Conservation (phyloP, 768 basidiomycete species). For the Scleroderma citrinum region DNA sequence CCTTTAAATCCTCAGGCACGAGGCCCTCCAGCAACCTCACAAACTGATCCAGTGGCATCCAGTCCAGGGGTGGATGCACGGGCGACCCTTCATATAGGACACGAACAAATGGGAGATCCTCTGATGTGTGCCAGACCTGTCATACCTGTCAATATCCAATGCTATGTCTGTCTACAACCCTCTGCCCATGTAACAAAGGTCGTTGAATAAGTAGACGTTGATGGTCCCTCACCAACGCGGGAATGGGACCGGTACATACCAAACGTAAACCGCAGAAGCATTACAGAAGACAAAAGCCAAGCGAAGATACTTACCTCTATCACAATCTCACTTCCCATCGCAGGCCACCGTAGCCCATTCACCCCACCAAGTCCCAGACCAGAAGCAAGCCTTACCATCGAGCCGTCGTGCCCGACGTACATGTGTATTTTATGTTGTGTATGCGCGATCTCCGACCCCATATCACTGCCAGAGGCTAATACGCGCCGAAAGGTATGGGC, state of each 20-base stretch:
- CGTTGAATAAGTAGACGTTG: too few species aligned
- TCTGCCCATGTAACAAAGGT: too few species aligned
- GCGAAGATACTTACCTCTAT: conserved; percentile 33
- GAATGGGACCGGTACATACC: too few species aligned
- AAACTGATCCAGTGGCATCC: conserved; percentile 33
- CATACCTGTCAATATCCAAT: neutral
- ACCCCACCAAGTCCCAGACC: conserved; percentile 35
- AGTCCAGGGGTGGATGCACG: conserved; percentile 27
- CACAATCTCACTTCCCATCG: conserved; percentile 41
- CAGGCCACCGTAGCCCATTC: conserved; percentile 39
- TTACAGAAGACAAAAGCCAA: neutral
- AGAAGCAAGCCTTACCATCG: conserved; percentile 36
- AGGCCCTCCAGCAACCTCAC: conserved; percentile 26
- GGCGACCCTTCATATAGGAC: conserved; percentile 41
- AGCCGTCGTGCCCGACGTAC: conserved; percentile 45
- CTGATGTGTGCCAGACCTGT: conserved; percentile 35
- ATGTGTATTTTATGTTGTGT: conserved; percentile 33
- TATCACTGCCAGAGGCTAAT: conserved; percentile 10
- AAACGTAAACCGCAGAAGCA: too few species aligned
- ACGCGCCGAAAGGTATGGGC: conserved; percentile 34
- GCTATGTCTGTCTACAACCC: neutral
- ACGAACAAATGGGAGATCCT: conserved; percentile 30
- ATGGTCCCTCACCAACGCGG: too few species aligned
- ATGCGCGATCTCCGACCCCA: conserved; percentile 1
- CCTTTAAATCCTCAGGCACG: conserved; percentile 31